Percentiles rank a stretch among this genome's conserved stretches.
phyloP scores from a whole-genome alignment of 2,329 filamentous ascomycete species.

The Verticillium dahliae region DNA sequence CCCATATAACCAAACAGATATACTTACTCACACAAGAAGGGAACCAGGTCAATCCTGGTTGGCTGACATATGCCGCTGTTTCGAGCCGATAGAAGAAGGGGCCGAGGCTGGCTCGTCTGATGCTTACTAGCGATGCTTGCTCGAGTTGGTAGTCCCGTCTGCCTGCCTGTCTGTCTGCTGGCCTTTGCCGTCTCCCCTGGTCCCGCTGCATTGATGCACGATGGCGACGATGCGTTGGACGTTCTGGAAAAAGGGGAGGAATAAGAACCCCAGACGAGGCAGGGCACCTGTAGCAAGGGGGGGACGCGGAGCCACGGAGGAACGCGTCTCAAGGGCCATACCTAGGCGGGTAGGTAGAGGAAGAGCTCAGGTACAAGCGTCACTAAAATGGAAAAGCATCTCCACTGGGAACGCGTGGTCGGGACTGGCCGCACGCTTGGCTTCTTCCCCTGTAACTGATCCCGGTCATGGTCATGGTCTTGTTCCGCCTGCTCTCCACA shows the following conservation, averaged over 20 bases:
- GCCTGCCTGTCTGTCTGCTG: too few relatives aligned
- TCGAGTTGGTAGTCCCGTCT: too few relatives aligned
- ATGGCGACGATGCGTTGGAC: not conserved
- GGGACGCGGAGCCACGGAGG: not conserved
- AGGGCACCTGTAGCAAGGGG: not conserved
- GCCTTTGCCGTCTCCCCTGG: too few relatives aligned
- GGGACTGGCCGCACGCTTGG: not conserved
- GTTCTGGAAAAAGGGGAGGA: not conserved
- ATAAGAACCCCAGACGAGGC: not conserved
- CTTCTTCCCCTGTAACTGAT: not conserved
- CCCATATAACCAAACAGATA: not conserved
- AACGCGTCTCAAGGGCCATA: too few relatives aligned
- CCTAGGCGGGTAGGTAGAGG: not conserved
- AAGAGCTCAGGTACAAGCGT: too few relatives aligned
- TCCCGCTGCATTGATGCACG: not conserved
- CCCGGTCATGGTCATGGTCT: not conserved
- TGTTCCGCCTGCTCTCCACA: not conserved
- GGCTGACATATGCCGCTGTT: not conserved
- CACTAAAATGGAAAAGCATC: not conserved
- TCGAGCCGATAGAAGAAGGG: not conserved
- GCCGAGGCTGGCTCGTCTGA: not conserved
- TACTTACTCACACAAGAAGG: not conserved
- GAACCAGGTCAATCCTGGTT: not conserved
- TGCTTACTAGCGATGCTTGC: not conserved
- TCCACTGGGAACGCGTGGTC: not conserved